Conservation (phyloP, 1,139 yeast genomes). For the Sugiyamaella grinbergsii region DNA sequence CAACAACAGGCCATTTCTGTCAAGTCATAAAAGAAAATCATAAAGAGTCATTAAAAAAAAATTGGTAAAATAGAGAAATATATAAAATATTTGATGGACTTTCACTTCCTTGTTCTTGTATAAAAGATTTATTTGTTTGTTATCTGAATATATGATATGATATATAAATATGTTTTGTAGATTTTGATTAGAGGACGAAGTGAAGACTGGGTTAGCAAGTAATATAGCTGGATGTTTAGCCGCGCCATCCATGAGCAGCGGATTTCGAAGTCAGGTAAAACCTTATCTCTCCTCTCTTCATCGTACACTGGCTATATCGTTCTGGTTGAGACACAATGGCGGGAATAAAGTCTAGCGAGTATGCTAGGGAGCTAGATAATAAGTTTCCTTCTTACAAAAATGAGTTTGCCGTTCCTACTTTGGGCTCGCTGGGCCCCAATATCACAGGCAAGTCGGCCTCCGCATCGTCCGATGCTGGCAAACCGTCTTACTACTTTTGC, state of each 20-base stretch:
- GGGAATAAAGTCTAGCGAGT: slow-evolving; percentile 21
- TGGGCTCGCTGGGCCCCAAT: slow-evolving; percentile 53
- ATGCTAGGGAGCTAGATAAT: slow-evolving; percentile 43
- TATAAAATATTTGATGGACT: slow-evolving; percentile 7
- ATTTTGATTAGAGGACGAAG: too few species aligned
- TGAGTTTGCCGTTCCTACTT: slow-evolving; percentile 62
- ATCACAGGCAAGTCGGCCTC: slow-evolving; percentile 8
- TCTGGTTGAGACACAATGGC: slow-evolving; percentile 3
- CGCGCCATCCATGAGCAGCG: too few species aligned
- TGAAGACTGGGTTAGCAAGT: too few species aligned
- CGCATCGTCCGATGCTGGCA: slow-evolving; percentile 18
- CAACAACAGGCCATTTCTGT: slow-evolving; percentile 4
- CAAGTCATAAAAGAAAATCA: slow-evolving; percentile 6
- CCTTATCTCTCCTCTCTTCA: too few species aligned
- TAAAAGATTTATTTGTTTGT: slow-evolving; percentile 2
- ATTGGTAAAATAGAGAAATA: not conserved
- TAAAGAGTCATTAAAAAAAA: not conserved
- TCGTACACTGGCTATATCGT: too few species aligned
- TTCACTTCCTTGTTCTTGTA: slow-evolving; percentile 7
- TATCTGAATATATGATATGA: slow-evolving; percentile 16
- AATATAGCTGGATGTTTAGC: too few species aligned
- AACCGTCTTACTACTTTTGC: slow-evolving; percentile 62
- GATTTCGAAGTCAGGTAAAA: too few species aligned
- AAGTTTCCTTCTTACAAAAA: slow-evolving; percentile 46
- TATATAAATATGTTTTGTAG: slow-evolving; percentile 5